Evolutionary conservation across 148 eudicot genomes (phyloP), one percentile per base, ranked within the genome.

Genomic region (Nepenthes gracilis): DNA sequence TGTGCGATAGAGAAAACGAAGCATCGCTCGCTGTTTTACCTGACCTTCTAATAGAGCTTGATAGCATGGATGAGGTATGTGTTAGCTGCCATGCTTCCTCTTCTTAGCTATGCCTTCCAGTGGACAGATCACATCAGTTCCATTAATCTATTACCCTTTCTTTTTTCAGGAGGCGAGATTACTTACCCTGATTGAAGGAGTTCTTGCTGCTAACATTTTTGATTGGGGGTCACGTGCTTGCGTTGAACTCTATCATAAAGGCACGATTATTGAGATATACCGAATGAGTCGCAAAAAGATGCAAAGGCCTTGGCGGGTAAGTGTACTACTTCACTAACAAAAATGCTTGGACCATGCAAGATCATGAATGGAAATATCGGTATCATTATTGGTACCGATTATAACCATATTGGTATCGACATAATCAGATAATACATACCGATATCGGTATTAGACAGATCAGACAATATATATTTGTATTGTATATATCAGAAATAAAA

Each of bases 151-250:
- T 11, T 11, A 3, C 11, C 10, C 15, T 59, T 9, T 23, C 5
- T 12, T 43, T 70, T 64, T 77, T 36, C 71, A 93, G 99, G 99
- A 88, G 47, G 72, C 76, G 66, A 84, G 96, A 69, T 63, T 86
- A 69, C 89, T 84, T 69, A 79, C 81, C 36, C 78, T 93, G 70
- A 86, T 93, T 45, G 99, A 93, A 77, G 99, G 99, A 11, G 99
- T 93, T 57, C 88, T 93, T 56, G 99, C 96, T 70, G 99, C 99
- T 51, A 93, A 93, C 78, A 93, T 93, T 45, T 93, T 93, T 77
- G 96, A 93, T 60, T 93, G 99, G 99, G 99, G 99, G 61, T 88
- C 99, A 34, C 96, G 96, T 59, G 99, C 99, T 23, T 93, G 99
- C 78, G 99, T 93, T 69, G 96, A 93, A 62, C 99, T 93, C 67